phyloP scores from a whole-genome alignment of 2,329 filamentous ascomycete species.

The Leptographium lundbergii region DNA sequence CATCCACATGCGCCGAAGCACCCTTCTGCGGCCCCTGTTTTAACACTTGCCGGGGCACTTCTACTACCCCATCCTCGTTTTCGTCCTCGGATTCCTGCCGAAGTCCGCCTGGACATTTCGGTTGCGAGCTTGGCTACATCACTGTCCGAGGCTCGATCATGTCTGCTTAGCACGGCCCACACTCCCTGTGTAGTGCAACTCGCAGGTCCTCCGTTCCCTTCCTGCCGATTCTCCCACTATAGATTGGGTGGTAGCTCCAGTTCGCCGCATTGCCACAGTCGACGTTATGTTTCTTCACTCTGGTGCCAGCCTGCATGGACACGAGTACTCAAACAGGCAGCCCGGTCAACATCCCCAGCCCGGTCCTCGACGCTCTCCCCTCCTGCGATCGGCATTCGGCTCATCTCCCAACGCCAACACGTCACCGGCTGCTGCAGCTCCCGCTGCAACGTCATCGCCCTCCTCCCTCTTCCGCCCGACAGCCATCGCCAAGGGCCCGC shows the following conservation, averaged over 20 bases:
- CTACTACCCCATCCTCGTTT: not conserved
- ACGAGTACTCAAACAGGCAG: constrained; percentile 38
- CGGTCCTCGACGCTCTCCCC: constrained; percentile 22
- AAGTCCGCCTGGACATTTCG: not conserved
- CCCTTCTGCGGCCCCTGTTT: not conserved
- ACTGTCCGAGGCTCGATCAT: not conserved
- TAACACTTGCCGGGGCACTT: not conserved
- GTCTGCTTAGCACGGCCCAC: not conserved
- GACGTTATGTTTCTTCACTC: constrained; percentile 44
- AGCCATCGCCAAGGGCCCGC: constrained; percentile 2
- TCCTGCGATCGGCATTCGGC: constrained; percentile 29
- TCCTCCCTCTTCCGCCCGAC: constrained; percentile 7
- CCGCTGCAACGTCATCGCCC: not conserved
- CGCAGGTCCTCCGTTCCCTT: not conserved
- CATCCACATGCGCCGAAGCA: not conserved
- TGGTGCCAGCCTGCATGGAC: constrained; percentile 46
- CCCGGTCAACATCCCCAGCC: constrained; percentile 21
- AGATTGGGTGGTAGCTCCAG: constrained; percentile 1
- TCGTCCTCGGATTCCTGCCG: not conserved
- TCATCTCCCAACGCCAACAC: not conserved
- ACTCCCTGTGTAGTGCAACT: not conserved
- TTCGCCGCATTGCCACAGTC: not conserved
- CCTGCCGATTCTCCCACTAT: not conserved
- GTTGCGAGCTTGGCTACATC: not conserved
- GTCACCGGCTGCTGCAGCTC: not conserved